Evolutionary conservation across 768 basidiomycete genomes (phyloP).

Genomic region (Lentinus tigrinus): DNA sequence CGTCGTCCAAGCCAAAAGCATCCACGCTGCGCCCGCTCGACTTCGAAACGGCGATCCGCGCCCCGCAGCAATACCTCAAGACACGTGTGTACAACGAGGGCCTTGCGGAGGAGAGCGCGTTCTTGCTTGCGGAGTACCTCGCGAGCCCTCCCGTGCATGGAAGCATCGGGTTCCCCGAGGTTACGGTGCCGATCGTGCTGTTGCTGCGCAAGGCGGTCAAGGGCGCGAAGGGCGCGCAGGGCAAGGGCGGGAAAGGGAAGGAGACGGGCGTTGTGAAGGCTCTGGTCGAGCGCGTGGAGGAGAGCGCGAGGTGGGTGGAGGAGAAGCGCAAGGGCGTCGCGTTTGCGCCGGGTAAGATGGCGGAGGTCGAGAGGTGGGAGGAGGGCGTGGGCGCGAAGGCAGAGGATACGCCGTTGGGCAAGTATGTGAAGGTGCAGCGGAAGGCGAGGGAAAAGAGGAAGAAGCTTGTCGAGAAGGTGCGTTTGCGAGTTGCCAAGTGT

Average conservation of each 20-base stretch:
- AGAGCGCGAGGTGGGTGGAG: slow-evolving; percentile 78
- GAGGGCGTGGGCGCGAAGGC: slow-evolving; percentile 51
- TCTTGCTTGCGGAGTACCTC: slow-evolving; percentile 81
- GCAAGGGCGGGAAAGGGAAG: slow-evolving; percentile 39
- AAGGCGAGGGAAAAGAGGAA: slow-evolving; percentile 78
- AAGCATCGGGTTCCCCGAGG: slow-evolving; percentile 92
- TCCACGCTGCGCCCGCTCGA: slow-evolving; percentile 88
- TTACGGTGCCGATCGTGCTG: slow-evolving; percentile 75
- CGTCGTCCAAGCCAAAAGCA: slow-evolving; percentile 71
- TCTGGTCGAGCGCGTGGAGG: slow-evolving; percentile 85
- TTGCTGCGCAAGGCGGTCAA: slow-evolving; percentile 76
- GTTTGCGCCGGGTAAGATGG: slow-evolving; percentile 73
- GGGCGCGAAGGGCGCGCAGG: slow-evolving; percentile 38
- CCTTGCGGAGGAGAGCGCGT: slow-evolving; percentile 78
- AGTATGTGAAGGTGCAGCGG: slow-evolving; percentile 76
- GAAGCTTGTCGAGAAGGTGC: slow-evolving; percentile 73
- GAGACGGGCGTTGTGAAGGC: slow-evolving; percentile 66
- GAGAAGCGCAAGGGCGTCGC: slow-evolving; percentile 62
- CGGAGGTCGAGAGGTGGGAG: slow-evolving; percentile 76
- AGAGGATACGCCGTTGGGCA: slow-evolving; percentile 75
- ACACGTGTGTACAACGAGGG: slow-evolving; percentile 86
- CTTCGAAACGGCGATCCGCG: slow-evolving; percentile 82
- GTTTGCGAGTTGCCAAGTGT: background rate
- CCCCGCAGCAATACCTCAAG: slow-evolving; percentile 84
- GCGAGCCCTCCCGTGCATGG: slow-evolving; percentile 67